Conservation (phyloP, 257 asterid genomes). For the Mentha longifolia region DNA sequence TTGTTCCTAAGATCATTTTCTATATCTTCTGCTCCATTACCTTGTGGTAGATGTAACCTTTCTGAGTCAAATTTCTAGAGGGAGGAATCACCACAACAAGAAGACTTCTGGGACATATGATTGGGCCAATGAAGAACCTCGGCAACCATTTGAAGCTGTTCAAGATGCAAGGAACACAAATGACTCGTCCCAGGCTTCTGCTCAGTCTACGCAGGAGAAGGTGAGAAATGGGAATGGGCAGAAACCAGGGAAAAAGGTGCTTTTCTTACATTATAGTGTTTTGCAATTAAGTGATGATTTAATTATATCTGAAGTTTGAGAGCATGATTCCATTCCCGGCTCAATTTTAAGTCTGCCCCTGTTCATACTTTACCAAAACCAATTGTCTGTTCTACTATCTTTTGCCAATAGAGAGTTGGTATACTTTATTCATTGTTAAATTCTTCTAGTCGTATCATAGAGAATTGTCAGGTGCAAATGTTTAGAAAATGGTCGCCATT, state of each 20-base stretch:
- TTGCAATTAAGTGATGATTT: constrained; percentile 1
- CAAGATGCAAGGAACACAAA: constrained; percentile 41
- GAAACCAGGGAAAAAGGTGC: constrained; percentile 50
- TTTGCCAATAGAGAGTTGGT: background rate
- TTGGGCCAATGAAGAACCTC: constrained; percentile 52
- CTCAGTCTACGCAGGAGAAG: constrained; percentile 42
- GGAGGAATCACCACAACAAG: constrained; percentile 57
- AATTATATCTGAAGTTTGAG: constrained; percentile 1
- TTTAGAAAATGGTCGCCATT: no score
- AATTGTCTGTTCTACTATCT: background rate
- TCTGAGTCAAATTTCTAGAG: constrained; percentile 46
- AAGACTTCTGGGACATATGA: constrained; percentile 44
- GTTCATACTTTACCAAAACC: background rate
- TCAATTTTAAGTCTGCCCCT: background rate
- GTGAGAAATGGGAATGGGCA: constrained; percentile 41
- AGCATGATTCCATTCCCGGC: background rate
- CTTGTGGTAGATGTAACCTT: constrained; percentile 27
- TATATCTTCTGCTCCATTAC: background rate
- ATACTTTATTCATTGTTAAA: constrained; percentile 5
- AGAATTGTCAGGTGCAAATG: no score
- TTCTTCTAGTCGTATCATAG: background rate
- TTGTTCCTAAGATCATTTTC: background rate
- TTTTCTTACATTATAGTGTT: constrained; percentile 27
- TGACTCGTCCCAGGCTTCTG: constrained; percentile 46
- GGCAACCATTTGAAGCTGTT: constrained; percentile 49